Percentiles rank a stretch among this genome's conserved stretches.
Evolutionary conservation across 1,284 basidiomycete species (phyloP).

Genomic region (Pascua guehoae): DNA sequence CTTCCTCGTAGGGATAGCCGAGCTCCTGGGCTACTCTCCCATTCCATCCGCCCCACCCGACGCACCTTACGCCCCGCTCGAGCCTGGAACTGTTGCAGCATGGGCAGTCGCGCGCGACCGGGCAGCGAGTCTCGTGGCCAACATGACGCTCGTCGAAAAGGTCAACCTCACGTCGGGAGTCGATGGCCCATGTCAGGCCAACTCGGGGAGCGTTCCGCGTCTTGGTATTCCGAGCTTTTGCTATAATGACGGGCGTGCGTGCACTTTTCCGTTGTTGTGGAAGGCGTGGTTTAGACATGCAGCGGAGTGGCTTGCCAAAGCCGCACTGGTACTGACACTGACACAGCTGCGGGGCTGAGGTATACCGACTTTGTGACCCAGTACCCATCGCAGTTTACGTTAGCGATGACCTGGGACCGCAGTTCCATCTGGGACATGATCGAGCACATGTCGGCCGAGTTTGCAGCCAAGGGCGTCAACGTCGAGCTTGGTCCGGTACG

Average conservation of each 20-base stretch:
- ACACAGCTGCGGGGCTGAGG: constrained; percentile 52
- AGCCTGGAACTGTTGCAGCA: not conserved
- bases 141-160: constrained; percentile 53
- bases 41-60: no score
- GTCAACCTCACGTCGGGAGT: constrained; percentile 43
- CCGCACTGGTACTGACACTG: not conserved
- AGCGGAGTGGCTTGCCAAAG: not conserved
- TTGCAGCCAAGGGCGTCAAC: constrained; percentile 47
- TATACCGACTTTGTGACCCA: constrained; percentile 48
- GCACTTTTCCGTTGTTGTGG: not conserved
- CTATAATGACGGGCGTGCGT: constrained; percentile 56
- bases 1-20: no score
- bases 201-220: constrained; percentile 52
- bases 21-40: no score
- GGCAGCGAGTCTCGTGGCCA: constrained; percentile 43
- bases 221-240: constrained; percentile 61
- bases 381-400: constrained; percentile 52
- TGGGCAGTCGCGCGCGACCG: constrained; percentile 40
- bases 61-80: not conserved
- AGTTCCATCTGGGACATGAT: constrained; percentile 50
- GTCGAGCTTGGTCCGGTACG: constrained; percentile 43
- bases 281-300: not conserved
- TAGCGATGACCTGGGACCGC: constrained; percentile 52
- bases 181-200: constrained; percentile 61
- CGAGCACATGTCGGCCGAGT: constrained; percentile 52